Percentiles rank a stretch among this genome's conserved stretches.
Conservation (phyloP, 257 asterid genomes). For the Solanum piurae region DNA sequence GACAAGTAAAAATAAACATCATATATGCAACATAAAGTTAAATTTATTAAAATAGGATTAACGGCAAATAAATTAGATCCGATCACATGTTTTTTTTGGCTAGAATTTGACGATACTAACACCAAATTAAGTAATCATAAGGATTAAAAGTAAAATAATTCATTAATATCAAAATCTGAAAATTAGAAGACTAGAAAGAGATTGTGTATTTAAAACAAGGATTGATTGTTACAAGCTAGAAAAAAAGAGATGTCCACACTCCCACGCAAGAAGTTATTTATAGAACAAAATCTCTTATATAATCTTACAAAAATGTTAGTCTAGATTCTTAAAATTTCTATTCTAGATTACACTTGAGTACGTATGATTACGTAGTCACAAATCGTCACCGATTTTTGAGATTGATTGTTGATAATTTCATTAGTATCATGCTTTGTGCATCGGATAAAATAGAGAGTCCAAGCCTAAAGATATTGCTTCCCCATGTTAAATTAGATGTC, state of each 20-base stretch:
- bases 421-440: neutral
- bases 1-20: neutral
- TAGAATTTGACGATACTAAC: neutral
- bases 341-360: neutral
- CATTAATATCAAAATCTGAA: neutral
- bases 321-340: neutral
- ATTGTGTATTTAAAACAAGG: neutral
- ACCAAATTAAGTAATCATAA: neutral
- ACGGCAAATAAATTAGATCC: neutral
- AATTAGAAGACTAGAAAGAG: neutral
- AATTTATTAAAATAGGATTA: neutral
- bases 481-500: neutral
- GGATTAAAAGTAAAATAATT: neutral
- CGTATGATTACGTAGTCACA: neutral
- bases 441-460: neutral
- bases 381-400: neutral
- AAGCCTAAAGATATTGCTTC: neutral
- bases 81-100: neutral
- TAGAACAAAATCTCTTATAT: neutral
- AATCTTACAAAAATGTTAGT: neutral
- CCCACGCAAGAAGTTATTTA: neutral
- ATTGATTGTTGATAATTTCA: neutral
- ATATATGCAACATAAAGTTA: neutral
- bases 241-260: neutral
- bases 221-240: neutral